Percentiles rank a stretch among this genome's conserved stretches.
phyloP scores from a whole-genome alignment of 2,329 filamentous ascomycete genomes.

The Trichoderma sp. region DNA sequence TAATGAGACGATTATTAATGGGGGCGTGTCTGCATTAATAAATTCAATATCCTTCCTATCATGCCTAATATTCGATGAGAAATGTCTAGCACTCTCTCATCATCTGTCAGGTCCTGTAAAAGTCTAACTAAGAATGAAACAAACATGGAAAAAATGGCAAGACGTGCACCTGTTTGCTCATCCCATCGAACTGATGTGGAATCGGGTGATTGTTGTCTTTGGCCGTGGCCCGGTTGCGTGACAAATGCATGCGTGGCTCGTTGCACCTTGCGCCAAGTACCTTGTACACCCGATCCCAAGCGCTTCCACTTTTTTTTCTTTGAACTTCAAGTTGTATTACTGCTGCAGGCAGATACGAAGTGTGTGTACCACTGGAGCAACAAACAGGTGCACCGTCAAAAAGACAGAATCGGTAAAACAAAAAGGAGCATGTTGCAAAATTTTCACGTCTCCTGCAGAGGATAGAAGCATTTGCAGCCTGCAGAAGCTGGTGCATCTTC shows the following conservation, averaged over 20 bases:
- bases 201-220: constrained; percentile 10
- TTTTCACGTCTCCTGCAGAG: not conserved
- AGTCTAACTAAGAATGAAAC: not conserved
- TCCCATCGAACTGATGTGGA: constrained; percentile 16
- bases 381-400: not conserved
- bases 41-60: not conserved
- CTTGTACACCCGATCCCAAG: constrained; percentile 11
- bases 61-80: not conserved
- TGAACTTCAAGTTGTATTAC: too few relatives aligned
- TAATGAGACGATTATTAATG: constrained; percentile 11
- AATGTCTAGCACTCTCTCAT: not conserved
- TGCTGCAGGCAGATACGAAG: not conserved
- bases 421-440: not conserved
- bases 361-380: not conserved
- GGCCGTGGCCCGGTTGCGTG: constrained; percentile 3
- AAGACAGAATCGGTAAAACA: not conserved
- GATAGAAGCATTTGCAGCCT: not conserved
- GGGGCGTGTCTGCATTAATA: not conserved
- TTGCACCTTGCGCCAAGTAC: not conserved
- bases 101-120: constrained; percentile 9
- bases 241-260: constrained; percentile 12
- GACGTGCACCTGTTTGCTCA: constrained; percentile 19
- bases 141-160: constrained; percentile 6
- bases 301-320: not conserved
- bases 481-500: not conserved